These are phyloP conservation scores for Chlamydomonas incerta DNA, from an alignment of 139 green algal species.

Conservation along the genomic window DNA sequence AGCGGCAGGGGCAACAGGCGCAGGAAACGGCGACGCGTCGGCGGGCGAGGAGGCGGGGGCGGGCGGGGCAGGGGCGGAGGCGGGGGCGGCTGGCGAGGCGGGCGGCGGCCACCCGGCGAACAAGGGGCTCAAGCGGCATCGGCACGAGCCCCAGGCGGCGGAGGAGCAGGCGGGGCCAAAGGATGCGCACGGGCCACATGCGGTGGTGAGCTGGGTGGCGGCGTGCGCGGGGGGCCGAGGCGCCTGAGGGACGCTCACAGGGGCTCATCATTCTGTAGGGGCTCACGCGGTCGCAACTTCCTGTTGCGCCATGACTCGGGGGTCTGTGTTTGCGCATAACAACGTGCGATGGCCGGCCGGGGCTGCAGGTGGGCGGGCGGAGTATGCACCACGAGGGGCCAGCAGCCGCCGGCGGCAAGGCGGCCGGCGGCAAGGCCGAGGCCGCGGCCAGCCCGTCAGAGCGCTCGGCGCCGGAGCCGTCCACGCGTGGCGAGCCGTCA, in stretches of 20 bases:
- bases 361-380: slow-evolving; percentile 14
- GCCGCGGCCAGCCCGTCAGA: background rate
- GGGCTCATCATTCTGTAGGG: no score
- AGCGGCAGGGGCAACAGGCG: background rate
- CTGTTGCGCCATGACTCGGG: no score
- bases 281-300: no score
- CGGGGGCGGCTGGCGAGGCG: background rate
- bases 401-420: background rate
- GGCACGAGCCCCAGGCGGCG: background rate
- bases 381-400: slow-evolving; percentile 32
- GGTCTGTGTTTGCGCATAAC: no score
- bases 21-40: background rate
- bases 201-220: background rate
- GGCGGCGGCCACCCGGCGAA: background rate
- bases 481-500: no score
- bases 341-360: no score
- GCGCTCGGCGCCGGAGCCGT: no score
- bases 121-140: slow-evolving; percentile 29
- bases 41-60: background rate
- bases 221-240: no score
- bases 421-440: background rate
- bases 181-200: background rate
- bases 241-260: no score
- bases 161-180: background rate
- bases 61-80: no score